These are phyloP conservation scores for Nectriaceae sp. DNA, from an alignment of 2,329 filamentous ascomycete species.

Conservation along the genomic window DNA sequence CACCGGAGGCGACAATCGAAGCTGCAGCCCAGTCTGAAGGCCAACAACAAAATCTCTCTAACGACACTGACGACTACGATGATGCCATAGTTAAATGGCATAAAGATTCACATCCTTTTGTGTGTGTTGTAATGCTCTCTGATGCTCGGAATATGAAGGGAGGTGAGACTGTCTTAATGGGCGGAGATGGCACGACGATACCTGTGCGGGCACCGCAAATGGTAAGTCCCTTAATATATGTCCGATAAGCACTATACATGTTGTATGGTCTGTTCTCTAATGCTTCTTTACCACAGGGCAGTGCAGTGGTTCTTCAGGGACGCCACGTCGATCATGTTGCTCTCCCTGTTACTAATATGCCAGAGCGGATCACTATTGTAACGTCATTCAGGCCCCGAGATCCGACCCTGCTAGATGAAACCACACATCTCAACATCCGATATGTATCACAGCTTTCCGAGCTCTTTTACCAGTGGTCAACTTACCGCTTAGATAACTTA, in stretches of 20 bases:
- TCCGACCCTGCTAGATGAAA: slow-evolving; percentile 42
- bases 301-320: slow-evolving; percentile 47
- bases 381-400: slow-evolving; percentile 45
- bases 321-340: slow-evolving; percentile 48
- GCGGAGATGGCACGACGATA: slow-evolving; percentile 24
- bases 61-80: slow-evolving; percentile 19
- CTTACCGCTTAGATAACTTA: slow-evolving; percentile 28
- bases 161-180: slow-evolving; percentile 33
- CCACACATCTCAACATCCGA: slow-evolving; percentile 34
- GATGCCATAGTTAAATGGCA: slow-evolving; percentile 41
- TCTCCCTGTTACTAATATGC: slow-evolving; percentile 38
- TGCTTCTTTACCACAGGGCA: slow-evolving; percentile 33
- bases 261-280: too few species aligned
- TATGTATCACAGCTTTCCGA: slow-evolving; percentile 27
- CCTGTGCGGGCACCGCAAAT: slow-evolving; percentile 26
- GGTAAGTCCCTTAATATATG: slow-evolving; percentile 12
- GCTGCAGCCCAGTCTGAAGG: slow-evolving; percentile 5
- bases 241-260: too few species aligned
- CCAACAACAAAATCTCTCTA: slow-evolving; percentile 5
- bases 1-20: slow-evolving; percentile 24
- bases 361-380: slow-evolving; percentile 49
- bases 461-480: slow-evolving; percentile 32
- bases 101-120: slow-evolving; percentile 51
- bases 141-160: slow-evolving; percentile 49
- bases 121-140: slow-evolving; percentile 53